These are phyloP conservation scores for Nakazawaea wickerhamii DNA, from an alignment of 805 yeast genomes.

Conservation along the genomic window DNA sequence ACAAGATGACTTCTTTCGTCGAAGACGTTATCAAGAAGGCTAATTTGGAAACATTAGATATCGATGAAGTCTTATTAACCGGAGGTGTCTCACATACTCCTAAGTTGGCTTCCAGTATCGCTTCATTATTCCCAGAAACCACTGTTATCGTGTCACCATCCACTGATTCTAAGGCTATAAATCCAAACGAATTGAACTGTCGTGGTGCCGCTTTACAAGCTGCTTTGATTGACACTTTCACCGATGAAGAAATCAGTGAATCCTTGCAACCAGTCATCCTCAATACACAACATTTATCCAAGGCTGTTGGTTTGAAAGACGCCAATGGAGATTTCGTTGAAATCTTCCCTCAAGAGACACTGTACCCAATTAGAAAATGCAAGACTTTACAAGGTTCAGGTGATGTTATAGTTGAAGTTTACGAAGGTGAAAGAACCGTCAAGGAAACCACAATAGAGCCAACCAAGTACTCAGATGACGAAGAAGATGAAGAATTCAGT, in stretches of 20 bases:
- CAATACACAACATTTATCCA: constrained; percentile 80
- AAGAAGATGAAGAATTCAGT: constrained; percentile 36
- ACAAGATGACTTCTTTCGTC: constrained; percentile 72
- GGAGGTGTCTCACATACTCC: constrained; percentile 96
- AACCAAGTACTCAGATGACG: constrained; percentile 47
- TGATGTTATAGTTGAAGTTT: constrained; percentile 63
- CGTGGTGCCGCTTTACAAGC: constrained; percentile 98
- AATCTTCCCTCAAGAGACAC: constrained; percentile 75
- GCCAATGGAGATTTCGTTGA: constrained; percentile 67
- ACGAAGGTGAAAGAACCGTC: constrained; percentile 80
- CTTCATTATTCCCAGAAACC: constrained; percentile 73
- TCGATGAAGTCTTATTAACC: constrained; percentile 84
- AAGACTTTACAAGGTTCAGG: constrained; percentile 57
- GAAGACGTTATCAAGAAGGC: constrained; percentile 76
- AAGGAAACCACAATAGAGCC: constrained; percentile 79
- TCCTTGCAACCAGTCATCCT: constrained; percentile 78
- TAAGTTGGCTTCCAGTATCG: constrained; percentile 74
- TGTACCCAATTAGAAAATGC: constrained; percentile 83
- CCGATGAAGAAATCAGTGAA: constrained; percentile 75
- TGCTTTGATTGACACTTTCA: constrained; percentile 74
- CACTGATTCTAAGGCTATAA: constrained; percentile 66
- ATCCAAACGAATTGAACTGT: constrained; percentile 86
- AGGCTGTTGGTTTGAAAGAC: constrained; percentile 80
- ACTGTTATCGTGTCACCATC: constrained; percentile 74
- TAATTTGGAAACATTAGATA: constrained; percentile 73